Percentiles rank a stretch among this genome's conserved stretches.
These are phyloP conservation scores for Botrytis galanthina DNA, from an alignment of 2,329 filamentous ascomycete species.

Conservation along the genomic window DNA sequence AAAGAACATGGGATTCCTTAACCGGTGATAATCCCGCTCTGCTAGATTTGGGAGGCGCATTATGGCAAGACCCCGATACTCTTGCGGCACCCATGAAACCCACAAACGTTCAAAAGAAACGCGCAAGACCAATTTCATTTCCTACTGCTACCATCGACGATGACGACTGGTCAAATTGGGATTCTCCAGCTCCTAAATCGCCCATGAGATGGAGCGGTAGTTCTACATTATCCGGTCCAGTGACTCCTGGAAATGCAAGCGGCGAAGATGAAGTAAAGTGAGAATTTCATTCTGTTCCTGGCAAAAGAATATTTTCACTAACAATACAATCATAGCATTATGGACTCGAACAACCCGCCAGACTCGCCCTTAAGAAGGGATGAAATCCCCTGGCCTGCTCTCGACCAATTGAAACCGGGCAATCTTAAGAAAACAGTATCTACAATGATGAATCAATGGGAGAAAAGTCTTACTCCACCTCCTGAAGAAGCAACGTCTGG, in stretches of 20 bases:
- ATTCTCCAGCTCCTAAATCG: constrained; percentile 53
- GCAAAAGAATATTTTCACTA: constrained; percentile 26
- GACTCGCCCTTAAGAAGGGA: constrained; percentile 32
- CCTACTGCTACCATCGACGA: constrained; percentile 44
- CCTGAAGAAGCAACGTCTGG: constrained; percentile 27
- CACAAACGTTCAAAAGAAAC: constrained; percentile 27
- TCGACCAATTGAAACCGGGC: constrained; percentile 56
- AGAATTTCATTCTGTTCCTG: constrained; percentile 15
- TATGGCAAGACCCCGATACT: constrained; percentile 24
- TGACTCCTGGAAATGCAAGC: constrained; percentile 32
- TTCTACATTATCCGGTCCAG: constrained; percentile 29
- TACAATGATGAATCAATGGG: constrained; percentile 87
- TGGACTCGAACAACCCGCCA: constrained; percentile 25
- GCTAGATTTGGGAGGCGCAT: constrained; percentile 28
- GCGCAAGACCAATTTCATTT: constrained; percentile 29
- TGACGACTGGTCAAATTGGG: constrained; percentile 65
- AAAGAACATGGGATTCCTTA: constrained; percentile 36
- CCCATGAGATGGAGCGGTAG: constrained; percentile 60
- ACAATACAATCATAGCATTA: neutral
- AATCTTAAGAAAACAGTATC: constrained; percentile 81
- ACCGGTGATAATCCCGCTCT: constrained; percentile 30
- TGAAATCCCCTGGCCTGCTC: constrained; percentile 42
- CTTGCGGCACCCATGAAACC: constrained; percentile 24
- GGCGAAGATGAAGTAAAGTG: constrained; percentile 34
- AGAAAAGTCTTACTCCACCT: constrained; percentile 67